Percentiles rank a stretch among this genome's conserved stretches.
Conservation (phyloP, 768 basidiomycete genomes). For the Trametes meyenii region DNA sequence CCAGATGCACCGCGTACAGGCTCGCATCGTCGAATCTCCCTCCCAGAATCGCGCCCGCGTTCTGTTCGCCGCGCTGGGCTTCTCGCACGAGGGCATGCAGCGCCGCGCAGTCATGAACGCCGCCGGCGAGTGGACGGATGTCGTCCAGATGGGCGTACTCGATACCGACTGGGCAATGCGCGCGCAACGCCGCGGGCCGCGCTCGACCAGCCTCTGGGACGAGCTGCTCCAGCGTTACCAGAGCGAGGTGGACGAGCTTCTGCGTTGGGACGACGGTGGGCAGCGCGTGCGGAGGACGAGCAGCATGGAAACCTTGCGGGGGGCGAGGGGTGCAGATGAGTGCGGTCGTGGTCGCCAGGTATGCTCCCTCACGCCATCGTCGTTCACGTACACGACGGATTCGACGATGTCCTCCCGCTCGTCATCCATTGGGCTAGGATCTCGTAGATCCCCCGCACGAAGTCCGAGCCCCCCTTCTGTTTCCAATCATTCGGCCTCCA, state of each 20-base stretch:
- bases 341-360: not conserved
- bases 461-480: not conserved
- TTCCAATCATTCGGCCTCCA: too few species aligned
- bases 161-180: slow-evolving; percentile 31
- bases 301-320: slow-evolving; percentile 26
- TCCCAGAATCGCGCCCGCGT: slow-evolving; percentile 46
- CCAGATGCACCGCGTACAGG: slow-evolving; percentile 54
- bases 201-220: slow-evolving; percentile 28
- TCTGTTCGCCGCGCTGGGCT: slow-evolving; percentile 56
- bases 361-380: not conserved
- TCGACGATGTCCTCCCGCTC: not conserved
- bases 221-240: slow-evolving; percentile 32
- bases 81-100: slow-evolving; percentile 64
- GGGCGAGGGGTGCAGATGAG: not conserved
- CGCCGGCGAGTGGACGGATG: slow-evolving; percentile 34
- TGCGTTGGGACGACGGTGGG: slow-evolving; percentile 26
- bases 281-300: slow-evolving; percentile 4
- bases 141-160: slow-evolving; percentile 29
- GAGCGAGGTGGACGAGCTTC: slow-evolving; percentile 28
- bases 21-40: slow-evolving; percentile 47
- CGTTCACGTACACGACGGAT: not conserved
- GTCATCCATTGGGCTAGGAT: not conserved
- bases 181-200: not conserved
- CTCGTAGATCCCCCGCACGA: not conserved
- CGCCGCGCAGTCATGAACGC: slow-evolving; percentile 55